These are phyloP conservation scores for Novymonas esmeraldas DNA, from an alignment of 208 protist genomes.

Conservation along the genomic window DNA sequence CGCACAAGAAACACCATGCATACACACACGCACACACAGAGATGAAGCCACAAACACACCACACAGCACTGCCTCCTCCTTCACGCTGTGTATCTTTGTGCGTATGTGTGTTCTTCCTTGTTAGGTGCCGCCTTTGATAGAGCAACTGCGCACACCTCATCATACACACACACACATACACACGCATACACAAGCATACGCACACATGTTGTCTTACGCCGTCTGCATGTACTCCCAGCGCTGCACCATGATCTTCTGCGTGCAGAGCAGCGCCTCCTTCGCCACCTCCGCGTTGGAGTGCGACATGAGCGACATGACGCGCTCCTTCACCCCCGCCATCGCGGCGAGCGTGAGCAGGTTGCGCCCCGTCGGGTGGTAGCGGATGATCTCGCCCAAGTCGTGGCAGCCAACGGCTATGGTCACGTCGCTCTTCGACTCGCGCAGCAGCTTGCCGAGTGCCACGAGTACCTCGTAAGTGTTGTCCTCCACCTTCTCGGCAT, in stretches of 20 bases:
- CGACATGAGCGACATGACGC: slow-evolving; percentile 88
- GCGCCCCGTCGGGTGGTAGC: slow-evolving; percentile 91
- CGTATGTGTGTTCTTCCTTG: background rate
- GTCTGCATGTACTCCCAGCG: slow-evolving; percentile 91
- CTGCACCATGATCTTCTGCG: slow-evolving; percentile 95
- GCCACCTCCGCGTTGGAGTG: slow-evolving; percentile 72
- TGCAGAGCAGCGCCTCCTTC: slow-evolving; percentile 90
- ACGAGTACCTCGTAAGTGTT: slow-evolving; percentile 91
- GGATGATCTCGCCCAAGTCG: slow-evolving; percentile 92
- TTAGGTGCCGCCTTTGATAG: too few species aligned
- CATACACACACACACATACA: background rate
- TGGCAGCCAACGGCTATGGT: slow-evolving; percentile 90
- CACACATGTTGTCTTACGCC: slow-evolving; percentile 17
- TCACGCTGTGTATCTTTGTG: background rate
- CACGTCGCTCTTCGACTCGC: slow-evolving; percentile 56
- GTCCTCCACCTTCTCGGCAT: slow-evolving; percentile 86
- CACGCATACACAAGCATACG: too few species aligned
- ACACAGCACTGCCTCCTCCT: too few species aligned
- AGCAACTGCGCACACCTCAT: too few species aligned
- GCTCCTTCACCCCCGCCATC: slow-evolving; percentile 85
- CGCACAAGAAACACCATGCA: too few species aligned
- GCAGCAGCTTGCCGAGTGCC: slow-evolving; percentile 86
- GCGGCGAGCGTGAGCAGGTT: slow-evolving; percentile 66
- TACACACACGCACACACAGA: background rate
- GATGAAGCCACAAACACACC: background rate